Conservation (phyloP, 2,329 filamentous ascomycete species). For the Didymella sp. region DNA sequence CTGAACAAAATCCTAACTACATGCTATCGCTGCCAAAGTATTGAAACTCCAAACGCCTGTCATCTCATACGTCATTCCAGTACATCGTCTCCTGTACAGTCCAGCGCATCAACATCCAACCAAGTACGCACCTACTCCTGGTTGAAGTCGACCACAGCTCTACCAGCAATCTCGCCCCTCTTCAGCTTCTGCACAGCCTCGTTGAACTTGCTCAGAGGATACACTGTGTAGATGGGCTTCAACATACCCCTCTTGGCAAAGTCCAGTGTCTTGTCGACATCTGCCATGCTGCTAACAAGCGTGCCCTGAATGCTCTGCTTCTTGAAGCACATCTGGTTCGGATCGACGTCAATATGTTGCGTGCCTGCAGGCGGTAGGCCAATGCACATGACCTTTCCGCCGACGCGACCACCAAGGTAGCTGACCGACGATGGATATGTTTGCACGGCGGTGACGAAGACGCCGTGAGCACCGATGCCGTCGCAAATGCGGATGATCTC, state of each 20-base stretch:
- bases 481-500: constrained; percentile 45
- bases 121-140: constrained; percentile 37
- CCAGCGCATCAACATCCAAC: background rate
- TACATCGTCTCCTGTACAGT: constrained; percentile 11
- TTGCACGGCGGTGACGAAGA: constrained; percentile 50
- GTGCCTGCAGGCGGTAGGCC: constrained; percentile 49
- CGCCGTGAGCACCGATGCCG: constrained; percentile 49
- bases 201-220: constrained; percentile 55
- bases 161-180: constrained; percentile 59
- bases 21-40: background rate
- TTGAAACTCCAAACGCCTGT: background rate
- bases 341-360: constrained; percentile 45
- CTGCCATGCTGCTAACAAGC: constrained; percentile 57
- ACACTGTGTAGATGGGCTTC: constrained; percentile 59
- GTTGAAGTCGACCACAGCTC: constrained; percentile 63
- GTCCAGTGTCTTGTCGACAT: constrained; percentile 56
- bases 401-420: constrained; percentile 55
- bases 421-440: constrained; percentile 39
- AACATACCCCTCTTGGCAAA: constrained; percentile 60
- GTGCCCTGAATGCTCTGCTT: constrained; percentile 47
- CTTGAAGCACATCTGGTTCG: constrained; percentile 45
- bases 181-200: constrained; percentile 60
- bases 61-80: background rate
- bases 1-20: background rate
- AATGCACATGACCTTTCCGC: constrained; percentile 62